Base-by-base conservation (phyloP, 805 yeast species). In the Saturnispora diversa region DNA sequence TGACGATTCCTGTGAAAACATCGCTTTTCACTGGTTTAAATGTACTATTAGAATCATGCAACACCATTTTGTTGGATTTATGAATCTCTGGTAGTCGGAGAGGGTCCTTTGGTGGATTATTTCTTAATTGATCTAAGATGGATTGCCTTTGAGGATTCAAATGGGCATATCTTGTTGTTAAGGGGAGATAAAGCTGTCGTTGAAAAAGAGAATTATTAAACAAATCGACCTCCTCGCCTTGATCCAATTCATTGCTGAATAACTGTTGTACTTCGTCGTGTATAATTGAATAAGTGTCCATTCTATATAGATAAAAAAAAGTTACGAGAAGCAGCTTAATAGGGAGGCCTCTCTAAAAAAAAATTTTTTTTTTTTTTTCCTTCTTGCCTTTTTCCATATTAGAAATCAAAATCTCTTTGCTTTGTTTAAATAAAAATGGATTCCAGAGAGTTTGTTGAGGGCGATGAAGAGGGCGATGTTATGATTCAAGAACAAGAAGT, bases 401-500 rank as follows among this genome's bases (percentile, higher is more conserved):
- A n/a, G n/a, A n/a, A n/a, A n/a, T n/a, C n/a, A n/a, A n/a, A n/a
- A n/a, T n/a, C n/a, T n/a, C n/a, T n/a, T n/a, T n/a, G n/a, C n/a
- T n/a, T n/a, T n/a, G n/a, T n/a, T n/a, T n/a, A 30, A 13, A 19
- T 16, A 10, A 25, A 31, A 20, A 39, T 39, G 42, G 30, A 32
- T 11, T 17, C 10, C 31, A 37, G 25, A 26, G 46, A 40, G 24
- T 35, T 29, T 23, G 27, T 17, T 21, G 42, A 30, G 20, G 31
- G 27, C 22, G 40, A 30, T 19, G 50, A 45, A 28, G 48, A 44
- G 17, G 54, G 52, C 12, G 60, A 56, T 25, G 56, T 58, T 22
- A 57, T 58, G 33, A 40, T 60, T 26, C 43, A 50, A 15, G 42
- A 46, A 4, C 56, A 56, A 41, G 64, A 60, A 40, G 62, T 58